Evolutionary conservation across 805 yeast genomes (phyloP).

Genomic region (Zygoascus bituminiphila): DNA sequence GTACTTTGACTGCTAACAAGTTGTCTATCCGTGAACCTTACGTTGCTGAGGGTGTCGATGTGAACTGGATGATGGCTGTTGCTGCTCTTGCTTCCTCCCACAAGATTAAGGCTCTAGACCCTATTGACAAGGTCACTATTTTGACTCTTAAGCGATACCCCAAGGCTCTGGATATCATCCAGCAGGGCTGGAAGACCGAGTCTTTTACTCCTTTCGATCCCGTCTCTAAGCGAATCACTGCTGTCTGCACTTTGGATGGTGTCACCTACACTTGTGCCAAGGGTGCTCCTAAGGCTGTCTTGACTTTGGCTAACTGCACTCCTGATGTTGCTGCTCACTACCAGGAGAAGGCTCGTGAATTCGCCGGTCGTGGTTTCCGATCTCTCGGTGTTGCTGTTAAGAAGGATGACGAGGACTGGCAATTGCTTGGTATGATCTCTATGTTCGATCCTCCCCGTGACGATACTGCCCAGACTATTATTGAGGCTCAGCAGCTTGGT

Average conservation of each 20-base stretch:
- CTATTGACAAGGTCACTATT: constrained; percentile 93
- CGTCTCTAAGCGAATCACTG: constrained; percentile 91
- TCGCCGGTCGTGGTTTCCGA: constrained; percentile 97
- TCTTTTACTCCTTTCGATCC: constrained; percentile 98
- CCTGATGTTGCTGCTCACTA: constrained; percentile 91
- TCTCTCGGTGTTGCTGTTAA: constrained; percentile 98
- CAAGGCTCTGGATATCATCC: constrained; percentile 51
- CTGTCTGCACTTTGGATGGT: constrained; percentile 93
- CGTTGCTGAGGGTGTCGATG: constrained; percentile 96
- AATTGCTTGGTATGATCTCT: constrained; percentile 95
- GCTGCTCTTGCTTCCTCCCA: constrained; percentile 97
- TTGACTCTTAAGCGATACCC: constrained; percentile 84
- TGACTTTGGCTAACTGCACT: constrained; percentile 39
- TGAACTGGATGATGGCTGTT: constrained; percentile 94
- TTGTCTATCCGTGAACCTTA: constrained; percentile 93
- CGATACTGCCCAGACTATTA: constrained; percentile 91
- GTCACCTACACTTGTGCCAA: constrained; percentile 93
- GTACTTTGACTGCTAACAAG: constrained; percentile 95
- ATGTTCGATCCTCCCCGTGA: constrained; percentile 99
- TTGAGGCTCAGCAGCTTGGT: constrained; percentile 89
- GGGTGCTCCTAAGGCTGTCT: constrained; percentile 98
- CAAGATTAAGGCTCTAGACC: constrained; percentile 97
- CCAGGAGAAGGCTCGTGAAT: constrained; percentile 95
- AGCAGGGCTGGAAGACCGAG: constrained; percentile 33
- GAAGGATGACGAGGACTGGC: constrained; percentile 99